phyloP scores from a whole-genome alignment of 768 basidiomycete genomes.

The Tricholoma sp. region DNA sequence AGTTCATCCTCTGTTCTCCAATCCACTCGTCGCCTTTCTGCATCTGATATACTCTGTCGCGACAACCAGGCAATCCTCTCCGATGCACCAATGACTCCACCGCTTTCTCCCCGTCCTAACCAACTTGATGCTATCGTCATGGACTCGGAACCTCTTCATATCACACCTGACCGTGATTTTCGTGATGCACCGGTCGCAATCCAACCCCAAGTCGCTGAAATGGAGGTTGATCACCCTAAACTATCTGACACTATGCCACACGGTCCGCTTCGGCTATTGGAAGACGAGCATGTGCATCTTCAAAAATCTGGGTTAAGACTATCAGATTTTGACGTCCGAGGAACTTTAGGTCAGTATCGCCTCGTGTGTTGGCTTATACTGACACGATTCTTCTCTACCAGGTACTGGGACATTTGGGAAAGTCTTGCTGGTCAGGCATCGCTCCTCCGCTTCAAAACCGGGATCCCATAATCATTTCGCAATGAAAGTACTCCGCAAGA shows the following conservation, averaged over 20 bases:
- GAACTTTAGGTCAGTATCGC: slow-evolving; percentile 56
- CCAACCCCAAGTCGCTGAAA: slow-evolving; percentile 16
- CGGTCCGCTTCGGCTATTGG: slow-evolving; percentile 54
- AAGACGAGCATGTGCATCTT: slow-evolving; percentile 67
- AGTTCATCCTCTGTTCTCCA: slow-evolving; percentile 23
- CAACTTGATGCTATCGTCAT: slow-evolving; percentile 24
- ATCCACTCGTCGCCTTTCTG: slow-evolving; percentile 22
- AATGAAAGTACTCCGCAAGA: slow-evolving; percentile 85
- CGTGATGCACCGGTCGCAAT: not conserved
- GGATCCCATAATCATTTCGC: slow-evolving; percentile 67
- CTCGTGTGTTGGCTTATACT: not conserved
- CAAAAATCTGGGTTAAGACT: slow-evolving; percentile 56
- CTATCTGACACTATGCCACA: slow-evolving; percentile 16
- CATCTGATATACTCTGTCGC: slow-evolving; percentile 14
- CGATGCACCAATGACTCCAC: slow-evolving; percentile 67
- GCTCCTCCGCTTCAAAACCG: slow-evolving; percentile 39
- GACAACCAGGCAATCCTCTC: slow-evolving; percentile 40
- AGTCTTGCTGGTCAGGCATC: slow-evolving; percentile 84
- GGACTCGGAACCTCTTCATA: slow-evolving; percentile 23
- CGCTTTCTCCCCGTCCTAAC: slow-evolving; percentile 55
- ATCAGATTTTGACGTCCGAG: slow-evolving; percentile 78
- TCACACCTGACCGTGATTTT: slow-evolving; percentile 20
- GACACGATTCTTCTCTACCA: slow-evolving; percentile 19
- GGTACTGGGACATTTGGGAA: slow-evolving; percentile 97
- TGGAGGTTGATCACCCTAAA: slow-evolving; percentile 21